Evolutionary conservation across 495 filamentous ascomycete genomes (phyloP).

Genomic region (Lindgomyces ingoldianus): DNA sequence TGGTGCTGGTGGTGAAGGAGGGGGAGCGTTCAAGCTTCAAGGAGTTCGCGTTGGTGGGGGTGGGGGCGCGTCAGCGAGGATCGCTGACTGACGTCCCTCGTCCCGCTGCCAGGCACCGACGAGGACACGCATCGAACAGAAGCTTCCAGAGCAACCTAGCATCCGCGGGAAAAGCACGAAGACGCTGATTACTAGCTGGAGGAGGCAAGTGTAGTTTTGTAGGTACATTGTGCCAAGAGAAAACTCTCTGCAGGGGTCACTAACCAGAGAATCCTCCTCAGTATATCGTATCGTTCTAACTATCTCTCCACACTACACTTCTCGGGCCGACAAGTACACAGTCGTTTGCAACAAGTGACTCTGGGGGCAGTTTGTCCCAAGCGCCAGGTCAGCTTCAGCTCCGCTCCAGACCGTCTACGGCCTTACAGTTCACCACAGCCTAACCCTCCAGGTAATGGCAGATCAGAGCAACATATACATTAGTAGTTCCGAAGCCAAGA

Average conservation of each 20-base stretch:
- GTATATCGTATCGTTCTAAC: too few species aligned
- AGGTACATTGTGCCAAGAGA: neutral
- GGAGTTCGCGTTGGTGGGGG: conserved; percentile 22
- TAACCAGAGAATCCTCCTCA: neutral
- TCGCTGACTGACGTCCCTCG: neutral
- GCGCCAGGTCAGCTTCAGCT: neutral
- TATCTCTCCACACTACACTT: too few species aligned
- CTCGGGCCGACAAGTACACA: too few species aligned
- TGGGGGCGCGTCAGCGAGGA: neutral
- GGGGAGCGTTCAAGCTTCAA: neutral
- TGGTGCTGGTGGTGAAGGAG: conserved; percentile 9
- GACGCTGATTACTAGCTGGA: neutral
- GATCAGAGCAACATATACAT: conserved; percentile 21
- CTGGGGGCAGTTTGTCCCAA: neutral
- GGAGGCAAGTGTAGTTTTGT: neutral
- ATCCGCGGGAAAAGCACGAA: neutral
- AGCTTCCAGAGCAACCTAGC: neutral
- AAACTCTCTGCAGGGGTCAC: neutral
- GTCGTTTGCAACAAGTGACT: neutral
- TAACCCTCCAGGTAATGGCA: conserved; percentile 31
- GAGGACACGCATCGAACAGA: neutral
- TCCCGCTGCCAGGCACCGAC: neutral
- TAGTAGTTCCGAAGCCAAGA: conserved; percentile 12
- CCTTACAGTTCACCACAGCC: conserved; percentile 18
- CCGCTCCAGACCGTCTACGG: neutral